phyloP scores from a whole-genome alignment of 2,329 filamentous ascomycete species.

The Chrysoporthe deuterocubensis region DNA sequence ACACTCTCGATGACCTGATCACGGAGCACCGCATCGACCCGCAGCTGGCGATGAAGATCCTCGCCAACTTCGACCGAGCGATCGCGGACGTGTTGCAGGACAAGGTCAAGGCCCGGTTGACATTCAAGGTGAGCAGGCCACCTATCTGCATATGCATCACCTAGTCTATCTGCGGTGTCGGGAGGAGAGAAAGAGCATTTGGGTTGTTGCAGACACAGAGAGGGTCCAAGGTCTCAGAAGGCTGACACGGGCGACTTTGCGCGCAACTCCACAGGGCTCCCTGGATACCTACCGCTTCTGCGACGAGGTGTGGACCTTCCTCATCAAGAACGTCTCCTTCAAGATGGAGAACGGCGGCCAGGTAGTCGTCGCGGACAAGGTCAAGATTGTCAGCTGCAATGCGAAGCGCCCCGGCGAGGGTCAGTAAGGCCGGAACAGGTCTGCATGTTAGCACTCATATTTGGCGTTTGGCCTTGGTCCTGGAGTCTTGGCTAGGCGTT shows the following conservation, averaged over 20 bases:
- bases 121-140: slow-evolving; percentile 78
- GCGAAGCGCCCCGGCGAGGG: slow-evolving; percentile 69
- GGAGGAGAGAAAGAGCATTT: neutral
- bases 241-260: slow-evolving; percentile 22
- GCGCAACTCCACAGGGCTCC: slow-evolving; percentile 69
- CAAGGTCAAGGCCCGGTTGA: slow-evolving; percentile 86
- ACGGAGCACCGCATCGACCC: slow-evolving; percentile 94
- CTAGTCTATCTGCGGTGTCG: neutral
- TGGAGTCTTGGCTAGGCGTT: slow-evolving; percentile 6
- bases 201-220: neutral
- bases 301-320: slow-evolving; percentile 99
- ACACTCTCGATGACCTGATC: slow-evolving; percentile 96
- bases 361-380: slow-evolving; percentile 80
- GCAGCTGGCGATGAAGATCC: slow-evolving; percentile 97
- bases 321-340: slow-evolving; percentile 98
- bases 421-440: slow-evolving; percentile 30
- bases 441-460: neutral
- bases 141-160: neutral
- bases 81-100: slow-evolving; percentile 91
- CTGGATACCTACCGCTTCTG: slow-evolving; percentile 99
- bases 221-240: neutral
- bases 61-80: slow-evolving; percentile 91
- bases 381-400: slow-evolving; percentile 98
- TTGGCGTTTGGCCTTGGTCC: slow-evolving; percentile 8
- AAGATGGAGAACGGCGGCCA: slow-evolving; percentile 85